Percentiles rank a stretch among this genome's conserved stretches.
Evolutionary conservation across 2,329 filamentous ascomycete species (phyloP).

Genomic region (Thelonectria discophora): DNA sequence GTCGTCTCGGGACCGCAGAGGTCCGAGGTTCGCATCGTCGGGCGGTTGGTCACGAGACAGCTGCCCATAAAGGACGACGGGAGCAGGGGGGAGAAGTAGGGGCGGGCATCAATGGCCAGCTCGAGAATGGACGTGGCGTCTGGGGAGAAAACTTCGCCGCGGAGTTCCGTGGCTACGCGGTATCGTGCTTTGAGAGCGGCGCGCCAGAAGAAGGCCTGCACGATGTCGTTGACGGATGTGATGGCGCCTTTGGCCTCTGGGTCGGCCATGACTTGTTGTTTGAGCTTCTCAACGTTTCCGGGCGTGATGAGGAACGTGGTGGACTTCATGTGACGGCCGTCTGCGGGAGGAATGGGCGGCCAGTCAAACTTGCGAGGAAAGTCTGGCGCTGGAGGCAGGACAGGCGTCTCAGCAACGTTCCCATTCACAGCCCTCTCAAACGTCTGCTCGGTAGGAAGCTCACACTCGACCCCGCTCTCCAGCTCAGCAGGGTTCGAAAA

Average conservation of each 20-base stretch:
- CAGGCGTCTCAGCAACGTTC: neutral
- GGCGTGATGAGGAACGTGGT: constrained; percentile 46
- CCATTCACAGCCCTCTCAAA: neutral
- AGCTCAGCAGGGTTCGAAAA: constrained; percentile 28
- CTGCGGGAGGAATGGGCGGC: constrained; percentile 41
- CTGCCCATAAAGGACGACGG: constrained; percentile 43
- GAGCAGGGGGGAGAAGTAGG: constrained; percentile 42
- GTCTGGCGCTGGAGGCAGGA: constrained; percentile 35
- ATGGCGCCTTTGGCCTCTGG: constrained; percentile 36
- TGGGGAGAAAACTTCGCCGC: constrained; percentile 26
- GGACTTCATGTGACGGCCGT: constrained; percentile 39
- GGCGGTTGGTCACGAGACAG: constrained; percentile 41
- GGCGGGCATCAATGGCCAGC: constrained; percentile 44
- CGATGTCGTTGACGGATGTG: constrained; percentile 48
- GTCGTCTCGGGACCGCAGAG: constrained; percentile 43
- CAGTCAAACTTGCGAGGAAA: constrained; percentile 43
- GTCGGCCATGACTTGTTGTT: constrained; percentile 42
- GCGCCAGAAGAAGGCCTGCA: constrained; percentile 53
- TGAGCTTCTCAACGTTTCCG: constrained; percentile 43
- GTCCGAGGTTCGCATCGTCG: constrained; percentile 34
- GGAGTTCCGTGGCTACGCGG: constrained; percentile 41
- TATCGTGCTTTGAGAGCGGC: constrained; percentile 47
- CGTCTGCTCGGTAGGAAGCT: neutral
- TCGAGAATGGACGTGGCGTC: constrained; percentile 47
- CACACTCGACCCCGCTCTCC: neutral